Evolutionary conservation across 768 basidiomycete species (phyloP), one percentile per base, ranked within the genome.

Genomic region (Pulveroboletus sp.): DNA sequence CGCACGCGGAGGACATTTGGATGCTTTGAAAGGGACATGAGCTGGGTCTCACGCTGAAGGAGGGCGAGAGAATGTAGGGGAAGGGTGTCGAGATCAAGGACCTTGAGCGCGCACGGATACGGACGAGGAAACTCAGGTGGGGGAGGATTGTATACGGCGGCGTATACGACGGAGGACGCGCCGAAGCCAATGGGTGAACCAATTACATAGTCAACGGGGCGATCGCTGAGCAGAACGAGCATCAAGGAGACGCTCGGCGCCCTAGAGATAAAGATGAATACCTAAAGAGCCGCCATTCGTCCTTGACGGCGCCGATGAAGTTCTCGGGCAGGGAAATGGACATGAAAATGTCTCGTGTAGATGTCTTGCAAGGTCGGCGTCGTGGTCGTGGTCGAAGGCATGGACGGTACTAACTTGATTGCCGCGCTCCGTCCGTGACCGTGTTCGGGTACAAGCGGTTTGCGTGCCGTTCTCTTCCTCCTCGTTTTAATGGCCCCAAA

Each of bases 1-100:
- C 92, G 84, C 4, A 95, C 92, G 48, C 92, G 87, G 12, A 94
- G 75, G 17, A 94, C 91, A 56, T 94, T 92, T n/a, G 90, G 90
- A 51, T 94, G 92, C 59, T 94, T 94, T 11, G 84, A 87, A 6
- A 94, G 77, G 2, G 90, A 91, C 92, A 94, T 94, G 31, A 94
- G 76, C 40, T 89, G 88, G 0, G 93, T 94, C 69, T 95, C 92
- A 42, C 89, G 77, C 57, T 85, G 84, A 16, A 92, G 75, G 20
- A 90, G 81, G 8, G 77, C 72, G n/a, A 92, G 74, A 0, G 89
- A 81, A 35, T 75, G 76, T 0, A 75, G 85, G 0, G 87, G 82
- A 32, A 94, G 78, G 13, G 79, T 73, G 63, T 94, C 91, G 37
- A 94, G 81, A 64, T 94, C 90, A 36, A 94, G 77, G 38, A 97